Base-by-base conservation (phyloP, 148 eudicot genomes). In the Vaccinium corymbosum region DNA sequence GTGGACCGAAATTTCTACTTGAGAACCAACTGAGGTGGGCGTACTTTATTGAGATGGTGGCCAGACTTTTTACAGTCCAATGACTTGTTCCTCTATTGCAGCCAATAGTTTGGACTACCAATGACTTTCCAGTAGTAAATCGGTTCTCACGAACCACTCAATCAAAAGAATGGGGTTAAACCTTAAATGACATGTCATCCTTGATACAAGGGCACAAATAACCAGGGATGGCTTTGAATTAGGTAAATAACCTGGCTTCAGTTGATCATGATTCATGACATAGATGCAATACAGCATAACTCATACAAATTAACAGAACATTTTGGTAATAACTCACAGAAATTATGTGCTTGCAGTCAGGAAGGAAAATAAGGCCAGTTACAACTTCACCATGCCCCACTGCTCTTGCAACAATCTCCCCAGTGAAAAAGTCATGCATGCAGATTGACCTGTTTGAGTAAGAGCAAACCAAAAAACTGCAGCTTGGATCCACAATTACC, bases 401-500 rank as follows among this genome's bases (percentile, higher is more conserved):
- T 76, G 92, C 94, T 84, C 78, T 85, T 82, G 94, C 94, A 87
- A 86, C 90, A 83, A 87, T 83, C 68, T 89, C 87, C 79, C 94
- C 94, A 38, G 88, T 89, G 56, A 80, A 22, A 13, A 83, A 83
- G 86, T 92, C 94, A 76, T 89, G 88, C 81, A 90, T 66, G 85
- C 91, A 90, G 75, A 92, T 86, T 78, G 87, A 88, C 80, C 86
- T 85, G 70, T 88, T 83, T 19, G 94, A 88, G 87, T 88, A 90
- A 57, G 94, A 84, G 88, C 92, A 92, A 52, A 85, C 91, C 84
- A 92, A 72, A 82, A 88, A 92, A 85, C 91, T 92, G 87, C 86
- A 85, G 87, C 91, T 92, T 83, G 88, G 90, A 80, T 92, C 94
- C 82, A 87, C n/a, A 57, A 80, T 68, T 42, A 89, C 89, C 94